Percentiles rank a stretch among this genome's conserved stretches.
These are phyloP conservation scores for Elsinoe perseae DNA, from an alignment of 2,329 filamentous ascomycete genomes.

Conservation along the genomic window DNA sequence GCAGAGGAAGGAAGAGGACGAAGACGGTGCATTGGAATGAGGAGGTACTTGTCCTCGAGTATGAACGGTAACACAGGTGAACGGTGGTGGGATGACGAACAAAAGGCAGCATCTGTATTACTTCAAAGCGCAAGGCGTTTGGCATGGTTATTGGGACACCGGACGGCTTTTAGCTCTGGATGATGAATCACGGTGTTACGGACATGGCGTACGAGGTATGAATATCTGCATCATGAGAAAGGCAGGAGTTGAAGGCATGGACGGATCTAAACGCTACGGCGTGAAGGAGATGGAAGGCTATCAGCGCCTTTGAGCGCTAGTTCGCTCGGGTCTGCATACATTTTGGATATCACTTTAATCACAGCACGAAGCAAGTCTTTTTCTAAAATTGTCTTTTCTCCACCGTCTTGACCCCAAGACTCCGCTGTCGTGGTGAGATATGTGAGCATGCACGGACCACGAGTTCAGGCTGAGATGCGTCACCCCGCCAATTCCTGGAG, in stretches of 20 bases:
- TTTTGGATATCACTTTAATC: background rate
- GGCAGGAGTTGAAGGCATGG: background rate
- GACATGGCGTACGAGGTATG: background rate
- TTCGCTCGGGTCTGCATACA: background rate
- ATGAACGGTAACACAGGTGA: conserved; percentile 6
- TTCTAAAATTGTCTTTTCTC: background rate
- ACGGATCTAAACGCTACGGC: background rate
- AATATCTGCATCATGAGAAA: background rate
- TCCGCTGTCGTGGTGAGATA: no score
- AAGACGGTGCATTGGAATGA: conserved; percentile 14
- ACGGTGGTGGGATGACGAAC: background rate
- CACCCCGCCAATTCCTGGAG: background rate
- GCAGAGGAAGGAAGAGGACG: conserved; percentile 7
- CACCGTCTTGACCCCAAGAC: no score
- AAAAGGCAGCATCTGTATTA: conserved; percentile 1
- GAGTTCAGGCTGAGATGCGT: background rate
- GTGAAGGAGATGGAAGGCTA: background rate
- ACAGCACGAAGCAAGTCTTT: background rate
- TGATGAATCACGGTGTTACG: background rate
- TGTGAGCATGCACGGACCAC: background rate
- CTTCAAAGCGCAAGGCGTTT: background rate
- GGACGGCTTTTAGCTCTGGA: background rate
- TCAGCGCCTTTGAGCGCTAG: background rate
- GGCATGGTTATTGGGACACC: background rate
- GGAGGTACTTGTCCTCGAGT: conserved; percentile 12